Base-by-base conservation (phyloP, 1,284 basidiomycete genomes). In the Farysia itapuensis region DNA sequence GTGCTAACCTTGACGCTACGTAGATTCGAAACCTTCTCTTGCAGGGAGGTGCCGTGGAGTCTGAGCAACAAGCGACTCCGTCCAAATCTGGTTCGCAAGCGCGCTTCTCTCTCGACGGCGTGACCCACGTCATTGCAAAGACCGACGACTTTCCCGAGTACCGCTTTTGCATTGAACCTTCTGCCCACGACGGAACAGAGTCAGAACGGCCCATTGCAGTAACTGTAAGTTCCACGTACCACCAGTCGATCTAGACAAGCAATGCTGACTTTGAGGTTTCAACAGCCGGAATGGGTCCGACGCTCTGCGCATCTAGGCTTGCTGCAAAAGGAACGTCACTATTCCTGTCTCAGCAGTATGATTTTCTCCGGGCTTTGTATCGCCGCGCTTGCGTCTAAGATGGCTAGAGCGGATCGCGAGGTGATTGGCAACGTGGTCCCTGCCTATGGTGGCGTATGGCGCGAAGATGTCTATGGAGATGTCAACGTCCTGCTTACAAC, bases 381-480 rank as follows among this genome's bases (percentile, higher is more conserved):
- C 13, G 86, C 84, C 24, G 58, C 56, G 39, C 39, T 34, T 32
- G 71, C 86, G 81, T 53, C 50, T n/a, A 39, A 46, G 19, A 78
- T 89, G 7, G 82, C 84, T 5, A 43, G 78, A 2, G 70, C 83
- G 5, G 89, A 91, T 74, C 78, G 83, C 29, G 88, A 90, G 67
- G 82, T 87, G 5, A 82, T 92, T 30, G 82, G 82, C 1, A 85
- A 84, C 0, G 86, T 84, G 1, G 84, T 92, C 32, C 79, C 81
- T 2, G 82, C 85, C 0, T 82, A 89, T n/a, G 90, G 91, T 0
- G 90, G 91, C 3, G 86, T 88, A 73, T 90, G 84, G 83, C 82
- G 86, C 13, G 79, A 80, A 1, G 84, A 84, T 4, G 81, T 90
- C 39, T 89, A 88, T 0, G 82, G 83, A 47, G 90, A 93, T 57